Conservation (phyloP, 2,329 filamentous ascomycete species). For the Tympanopsis confertula region DNA sequence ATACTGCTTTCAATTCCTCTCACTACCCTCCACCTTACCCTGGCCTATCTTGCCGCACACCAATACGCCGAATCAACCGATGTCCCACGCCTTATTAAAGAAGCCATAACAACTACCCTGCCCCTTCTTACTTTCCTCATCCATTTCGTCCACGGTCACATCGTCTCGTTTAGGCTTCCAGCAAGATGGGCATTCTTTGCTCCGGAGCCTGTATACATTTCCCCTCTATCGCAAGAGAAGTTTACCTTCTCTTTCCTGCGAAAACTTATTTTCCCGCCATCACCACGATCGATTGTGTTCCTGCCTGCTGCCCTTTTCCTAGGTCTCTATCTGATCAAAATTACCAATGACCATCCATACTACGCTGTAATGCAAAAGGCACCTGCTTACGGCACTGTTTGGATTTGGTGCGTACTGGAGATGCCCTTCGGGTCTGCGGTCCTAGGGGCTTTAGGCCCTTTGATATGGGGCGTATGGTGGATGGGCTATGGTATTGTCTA, state of each 20-base stretch:
- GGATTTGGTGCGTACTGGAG: neutral
- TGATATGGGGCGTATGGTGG: neutral
- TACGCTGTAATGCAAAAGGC: neutral
- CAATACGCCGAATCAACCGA: conserved; percentile 27
- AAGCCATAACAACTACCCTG: conserved; percentile 23
- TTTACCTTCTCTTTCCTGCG: conserved; percentile 9
- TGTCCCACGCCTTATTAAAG: conserved; percentile 15
- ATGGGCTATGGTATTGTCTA: neutral
- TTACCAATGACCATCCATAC: neutral
- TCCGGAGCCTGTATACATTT: conserved; percentile 8
- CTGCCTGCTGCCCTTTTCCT: conserved; percentile 17
- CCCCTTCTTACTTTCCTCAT: conserved; percentile 27
- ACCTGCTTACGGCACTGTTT: neutral
- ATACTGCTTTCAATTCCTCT: conserved; percentile 26
- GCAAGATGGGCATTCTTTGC: conserved; percentile 3
- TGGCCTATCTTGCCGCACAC: conserved; percentile 29
- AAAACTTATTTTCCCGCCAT: conserved; percentile 12
- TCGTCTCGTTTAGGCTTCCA: conserved; percentile 16
- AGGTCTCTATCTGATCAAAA: neutral
- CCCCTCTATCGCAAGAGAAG: conserved; percentile 13
- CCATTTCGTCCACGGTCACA: conserved; percentile 28
- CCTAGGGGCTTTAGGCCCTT: neutral
- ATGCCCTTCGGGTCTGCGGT: neutral
- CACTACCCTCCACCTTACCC: conserved; percentile 27
- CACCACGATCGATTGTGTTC: conserved; percentile 17